phyloP scores from a whole-genome alignment of 2,329 filamentous ascomycete species.

The Sporothrix dimorphospora region DNA sequence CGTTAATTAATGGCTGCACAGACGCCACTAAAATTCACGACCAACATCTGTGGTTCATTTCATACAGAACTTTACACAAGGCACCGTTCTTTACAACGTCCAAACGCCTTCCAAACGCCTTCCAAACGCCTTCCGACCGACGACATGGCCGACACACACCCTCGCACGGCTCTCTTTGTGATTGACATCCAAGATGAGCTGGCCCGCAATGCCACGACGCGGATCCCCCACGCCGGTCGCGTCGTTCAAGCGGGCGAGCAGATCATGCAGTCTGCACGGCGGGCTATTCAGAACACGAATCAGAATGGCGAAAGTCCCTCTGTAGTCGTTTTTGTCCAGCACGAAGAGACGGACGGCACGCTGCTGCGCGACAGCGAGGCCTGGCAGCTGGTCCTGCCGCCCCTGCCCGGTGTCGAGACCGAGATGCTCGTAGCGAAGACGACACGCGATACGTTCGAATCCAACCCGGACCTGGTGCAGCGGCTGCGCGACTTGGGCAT shows the following conservation, averaged over 20 bases:
- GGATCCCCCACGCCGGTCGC: background rate
- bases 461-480: background rate
- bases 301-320: background rate
- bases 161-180: background rate
- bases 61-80: background rate
- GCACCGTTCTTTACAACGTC: background rate
- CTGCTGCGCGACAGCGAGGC: background rate
- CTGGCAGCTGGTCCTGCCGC: conserved; percentile 11
- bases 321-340: background rate
- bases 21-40: background rate
- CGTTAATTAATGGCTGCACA: background rate
- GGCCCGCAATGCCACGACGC: background rate
- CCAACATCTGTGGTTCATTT: too few relatives aligned
- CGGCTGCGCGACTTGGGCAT: background rate
- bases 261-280: conserved; percentile 1
- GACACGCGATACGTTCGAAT: background rate
- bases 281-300: background rate
- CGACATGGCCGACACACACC: background rate
- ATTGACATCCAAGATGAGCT: background rate
- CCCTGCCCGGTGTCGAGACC: background rate
- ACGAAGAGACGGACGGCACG: background rate
- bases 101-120: background rate
- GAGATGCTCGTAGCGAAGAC: conserved; percentile 6
- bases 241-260: background rate
- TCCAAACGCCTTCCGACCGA: background rate